phyloP scores from a whole-genome alignment of 2,329 filamentous ascomycete genomes.

The Cordyceps militaris region DNA sequence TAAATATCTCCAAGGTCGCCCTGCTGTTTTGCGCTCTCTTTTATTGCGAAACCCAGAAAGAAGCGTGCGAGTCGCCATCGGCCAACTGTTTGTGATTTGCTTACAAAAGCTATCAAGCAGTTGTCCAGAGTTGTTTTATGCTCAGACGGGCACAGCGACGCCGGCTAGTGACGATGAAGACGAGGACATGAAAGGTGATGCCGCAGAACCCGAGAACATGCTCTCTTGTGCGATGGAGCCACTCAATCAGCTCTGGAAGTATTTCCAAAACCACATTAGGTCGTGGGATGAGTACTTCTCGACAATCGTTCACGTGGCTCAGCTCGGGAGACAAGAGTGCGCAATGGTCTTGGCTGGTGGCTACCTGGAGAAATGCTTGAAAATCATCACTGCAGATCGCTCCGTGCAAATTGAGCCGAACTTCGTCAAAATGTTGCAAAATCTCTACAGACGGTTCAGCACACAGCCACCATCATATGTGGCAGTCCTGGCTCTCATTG shows the following conservation, averaged over 20 bases:
- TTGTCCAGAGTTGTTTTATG: conserved; percentile 40
- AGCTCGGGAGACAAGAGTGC: conserved; percentile 52
- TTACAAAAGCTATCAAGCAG: conserved; percentile 45
- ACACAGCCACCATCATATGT: conserved; percentile 48
- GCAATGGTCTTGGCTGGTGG: conserved; percentile 52
- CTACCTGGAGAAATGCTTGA: conserved; percentile 52
- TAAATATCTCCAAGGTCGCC: conserved; percentile 51
- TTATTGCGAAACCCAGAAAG: conserved; percentile 54
- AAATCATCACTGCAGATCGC: conserved; percentile 55
- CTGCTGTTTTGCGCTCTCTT: conserved; percentile 55
- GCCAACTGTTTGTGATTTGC: conserved; percentile 44
- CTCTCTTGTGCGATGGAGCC: conserved; percentile 36
- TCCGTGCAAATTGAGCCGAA: conserved; percentile 43
- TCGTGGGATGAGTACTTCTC: conserved; percentile 74
- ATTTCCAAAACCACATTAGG: conserved; percentile 54
- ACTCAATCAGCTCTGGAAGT: conserved; percentile 52
- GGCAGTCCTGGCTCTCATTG: conserved; percentile 43
- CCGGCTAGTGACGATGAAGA: conserved; percentile 5
- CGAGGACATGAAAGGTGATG: conserved; percentile 2
- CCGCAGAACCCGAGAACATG: conserved; percentile 18
- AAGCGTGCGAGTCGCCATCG: conserved; percentile 46
- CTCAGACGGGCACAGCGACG: background rate
- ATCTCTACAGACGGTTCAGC: conserved; percentile 42
- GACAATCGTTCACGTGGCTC: conserved; percentile 59
- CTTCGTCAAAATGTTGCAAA: conserved; percentile 47